Conservation (phyloP, 805 yeast species). For the Jamesozyma piceae region DNA sequence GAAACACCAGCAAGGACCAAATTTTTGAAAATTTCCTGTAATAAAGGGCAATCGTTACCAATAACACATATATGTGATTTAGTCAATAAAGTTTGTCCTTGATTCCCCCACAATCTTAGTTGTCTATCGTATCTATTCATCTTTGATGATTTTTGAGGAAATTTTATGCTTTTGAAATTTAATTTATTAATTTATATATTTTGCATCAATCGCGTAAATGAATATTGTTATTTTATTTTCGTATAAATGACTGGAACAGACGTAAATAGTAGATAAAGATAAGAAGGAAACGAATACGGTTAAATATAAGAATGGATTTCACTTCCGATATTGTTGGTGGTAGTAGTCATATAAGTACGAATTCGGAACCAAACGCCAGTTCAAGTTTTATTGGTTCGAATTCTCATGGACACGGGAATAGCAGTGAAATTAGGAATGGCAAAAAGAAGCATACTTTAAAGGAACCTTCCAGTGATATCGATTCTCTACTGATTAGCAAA, state of each 20-base stretch:
- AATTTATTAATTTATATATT: no score
- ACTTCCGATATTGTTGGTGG: conserved; percentile 16
- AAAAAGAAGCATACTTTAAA: not conserved
- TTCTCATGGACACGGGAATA: no score
- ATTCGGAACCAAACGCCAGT: not conserved
- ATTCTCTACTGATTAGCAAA: conserved; percentile 6
- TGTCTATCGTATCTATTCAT: conserved; percentile 72
- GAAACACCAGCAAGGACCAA: conserved; percentile 60
- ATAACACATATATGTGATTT: conserved; percentile 52
- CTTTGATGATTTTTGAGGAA: not conserved
- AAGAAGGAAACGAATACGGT: not conserved
- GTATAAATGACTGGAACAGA: no score
- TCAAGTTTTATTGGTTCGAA: not conserved
- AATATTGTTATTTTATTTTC: not conserved
- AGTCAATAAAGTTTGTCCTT: conserved; percentile 61
- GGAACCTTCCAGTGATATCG: conserved; percentile 3
- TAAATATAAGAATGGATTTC: conserved; percentile 22
- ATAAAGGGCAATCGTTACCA: conserved; percentile 46
- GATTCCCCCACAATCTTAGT: conserved; percentile 71
- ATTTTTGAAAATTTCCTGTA: conserved; percentile 68
- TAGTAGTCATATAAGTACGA: not conserved
- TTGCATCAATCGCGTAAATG: no score
- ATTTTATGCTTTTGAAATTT: not conserved
- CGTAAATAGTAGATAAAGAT: no score
- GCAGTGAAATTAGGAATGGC: not conserved